Conservation (phyloP, 257 asterid genomes). For the Vinca minor region DNA sequence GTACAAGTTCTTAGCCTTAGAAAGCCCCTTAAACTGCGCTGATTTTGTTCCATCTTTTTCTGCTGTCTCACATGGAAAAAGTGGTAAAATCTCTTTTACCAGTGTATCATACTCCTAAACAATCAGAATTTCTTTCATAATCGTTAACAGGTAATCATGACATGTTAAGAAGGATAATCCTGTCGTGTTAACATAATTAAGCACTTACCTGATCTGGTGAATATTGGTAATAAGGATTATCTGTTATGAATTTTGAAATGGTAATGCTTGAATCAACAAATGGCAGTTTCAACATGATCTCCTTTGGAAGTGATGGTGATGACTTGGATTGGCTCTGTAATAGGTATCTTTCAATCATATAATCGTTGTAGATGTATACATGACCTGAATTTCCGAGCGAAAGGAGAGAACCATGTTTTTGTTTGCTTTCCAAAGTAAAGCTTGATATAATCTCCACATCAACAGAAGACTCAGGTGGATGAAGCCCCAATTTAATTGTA, state of each 20-base stretch:
- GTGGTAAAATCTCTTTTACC: conserved; percentile 43
- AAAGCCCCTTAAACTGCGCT: conserved; percentile 31
- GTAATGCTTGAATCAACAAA: conserved; percentile 76
- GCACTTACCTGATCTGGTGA: conserved; percentile 50
- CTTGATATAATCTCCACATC: conserved; percentile 65
- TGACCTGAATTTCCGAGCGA: conserved; percentile 70
- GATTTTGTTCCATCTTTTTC: conserved; percentile 53
- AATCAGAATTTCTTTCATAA: conserved; percentile 1
- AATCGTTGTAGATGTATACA: conserved; percentile 53
- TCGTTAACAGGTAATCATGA: background rate
- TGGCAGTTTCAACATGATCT: conserved; percentile 53
- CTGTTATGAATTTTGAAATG: conserved; percentile 41
- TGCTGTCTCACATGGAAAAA: conserved; percentile 56
- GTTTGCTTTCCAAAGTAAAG: conserved; percentile 44
- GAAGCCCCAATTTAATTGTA: conserved; percentile 66
- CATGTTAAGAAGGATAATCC: background rate
- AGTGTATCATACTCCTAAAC: conserved; percentile 48
- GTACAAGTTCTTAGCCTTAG: conserved; percentile 58
- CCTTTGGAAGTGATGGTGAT: conserved; percentile 75
- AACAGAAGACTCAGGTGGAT: conserved; percentile 45
- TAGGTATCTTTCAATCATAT: conserved; percentile 60
- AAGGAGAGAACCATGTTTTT: conserved; percentile 42
- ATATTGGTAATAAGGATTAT: conserved; percentile 41
- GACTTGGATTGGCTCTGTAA: conserved; percentile 65
- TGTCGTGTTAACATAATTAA: background rate